Evolutionary conservation across 768 basidiomycete species (phyloP).

Genomic region (Kwoniella dejecticola): DNA sequence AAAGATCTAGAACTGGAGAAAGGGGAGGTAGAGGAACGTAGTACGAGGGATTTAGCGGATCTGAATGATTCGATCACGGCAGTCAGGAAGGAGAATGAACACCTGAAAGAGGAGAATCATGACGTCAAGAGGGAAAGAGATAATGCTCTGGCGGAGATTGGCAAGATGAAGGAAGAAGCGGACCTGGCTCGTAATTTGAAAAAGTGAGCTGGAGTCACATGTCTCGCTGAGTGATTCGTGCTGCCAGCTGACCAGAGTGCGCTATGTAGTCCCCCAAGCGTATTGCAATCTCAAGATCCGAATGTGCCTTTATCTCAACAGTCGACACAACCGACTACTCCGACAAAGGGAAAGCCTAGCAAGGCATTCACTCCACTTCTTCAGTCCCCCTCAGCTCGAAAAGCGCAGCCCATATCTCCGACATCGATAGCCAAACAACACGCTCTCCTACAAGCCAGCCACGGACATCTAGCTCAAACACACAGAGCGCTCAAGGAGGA

Average conservation of each 20-base stretch:
- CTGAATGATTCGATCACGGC: background rate
- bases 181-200: background rate
- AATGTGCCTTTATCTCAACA: constrained; percentile 14
- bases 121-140: constrained; percentile 6
- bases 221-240: background rate
- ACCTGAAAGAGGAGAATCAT: background rate
- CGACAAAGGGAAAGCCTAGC: constrained; percentile 9
- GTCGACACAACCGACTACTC: constrained; percentile 10
- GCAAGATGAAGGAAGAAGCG: background rate
- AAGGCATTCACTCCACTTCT: constrained; percentile 8
- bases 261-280: constrained; percentile 9
- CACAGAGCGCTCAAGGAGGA: constrained; percentile 21
- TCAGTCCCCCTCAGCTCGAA: constrained; percentile 2
- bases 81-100: background rate
- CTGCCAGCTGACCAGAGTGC: background rate
- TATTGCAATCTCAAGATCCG: constrained; percentile 9
- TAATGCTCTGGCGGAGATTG: background rate
- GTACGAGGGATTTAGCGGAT: constrained; percentile 1
- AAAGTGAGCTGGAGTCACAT: constrained; percentile 11
- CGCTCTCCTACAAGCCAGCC: constrained; percentile 9
- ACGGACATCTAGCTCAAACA: constrained; percentile 24
- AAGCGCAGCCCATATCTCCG: background rate
- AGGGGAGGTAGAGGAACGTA: background rate
- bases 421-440: background rate
- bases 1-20: background rate